These are phyloP conservation scores for Mycena sp. DNA, from an alignment of 1,284 basidiomycete species.

Conservation along the genomic window DNA sequence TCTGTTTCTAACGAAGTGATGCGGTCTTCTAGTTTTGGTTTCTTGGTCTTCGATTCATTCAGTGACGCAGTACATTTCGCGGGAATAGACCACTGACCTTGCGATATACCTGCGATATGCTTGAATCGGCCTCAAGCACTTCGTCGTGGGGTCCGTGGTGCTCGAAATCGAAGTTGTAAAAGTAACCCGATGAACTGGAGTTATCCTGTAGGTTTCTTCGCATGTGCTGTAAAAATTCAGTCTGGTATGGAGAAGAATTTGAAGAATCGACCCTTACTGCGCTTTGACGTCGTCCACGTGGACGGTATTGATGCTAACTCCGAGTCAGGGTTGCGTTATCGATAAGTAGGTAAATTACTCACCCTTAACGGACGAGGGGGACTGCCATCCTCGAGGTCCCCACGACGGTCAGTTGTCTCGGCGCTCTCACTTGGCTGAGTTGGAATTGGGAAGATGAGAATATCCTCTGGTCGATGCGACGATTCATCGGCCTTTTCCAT, in stretches of 20 bases:
- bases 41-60: conserved; percentile 19
- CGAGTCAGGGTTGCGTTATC: too few relatives aligned
- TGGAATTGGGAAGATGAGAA: conserved; percentile 31
- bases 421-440: conserved; percentile 19
- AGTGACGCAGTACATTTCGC: background rate
- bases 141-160: conserved; percentile 8
- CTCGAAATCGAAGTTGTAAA: conserved; percentile 34
- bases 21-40: conserved; percentile 32
- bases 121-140: conserved; percentile 16
- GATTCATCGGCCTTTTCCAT: background rate
- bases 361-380: too few relatives aligned
- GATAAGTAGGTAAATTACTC: too few relatives aligned
- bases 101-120: conserved; percentile 30
- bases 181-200: conserved; percentile 8
- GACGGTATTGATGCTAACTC: too few relatives aligned
- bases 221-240: background rate
- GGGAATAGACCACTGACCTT: conserved; percentile 16
- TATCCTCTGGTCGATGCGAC: conserved; percentile 12
- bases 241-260: background rate
- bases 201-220: background rate
- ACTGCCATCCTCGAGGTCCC: too few relatives aligned
- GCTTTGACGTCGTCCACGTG: too few relatives aligned
- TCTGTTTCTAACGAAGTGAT: conserved; percentile 33
- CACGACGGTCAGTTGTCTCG: too few relatives aligned
- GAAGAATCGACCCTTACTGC: too few relatives aligned